A percentile compares a stretch with the other conserved stretches of the same genome.
phyloP scores from a whole-genome alignment of 164 flowering plant species.

The Liriodendron chinense region DNA sequence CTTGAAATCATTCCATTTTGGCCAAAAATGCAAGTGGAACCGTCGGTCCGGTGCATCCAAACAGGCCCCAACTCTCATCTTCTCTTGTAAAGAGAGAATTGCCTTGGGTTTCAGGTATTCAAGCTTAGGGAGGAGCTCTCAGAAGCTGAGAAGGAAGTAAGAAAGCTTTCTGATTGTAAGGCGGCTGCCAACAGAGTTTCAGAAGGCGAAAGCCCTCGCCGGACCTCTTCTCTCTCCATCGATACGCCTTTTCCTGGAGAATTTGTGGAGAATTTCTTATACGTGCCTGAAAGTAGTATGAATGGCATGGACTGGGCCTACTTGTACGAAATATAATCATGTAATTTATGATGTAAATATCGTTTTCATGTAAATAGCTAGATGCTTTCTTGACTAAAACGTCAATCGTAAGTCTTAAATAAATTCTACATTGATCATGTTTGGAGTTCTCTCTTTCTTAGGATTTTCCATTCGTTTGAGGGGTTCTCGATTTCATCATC shows the following conservation, averaged over 20 bases:
- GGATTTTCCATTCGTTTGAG: background rate
- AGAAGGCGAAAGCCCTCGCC: slow-evolving; percentile 27
- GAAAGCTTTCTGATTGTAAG: slow-evolving; percentile 26
- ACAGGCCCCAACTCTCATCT: too few relatives aligned
- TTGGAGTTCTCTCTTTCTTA: too few relatives aligned
- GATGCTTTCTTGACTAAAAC: background rate
- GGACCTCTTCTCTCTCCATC: slow-evolving; percentile 42
- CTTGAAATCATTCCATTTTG: background rate
- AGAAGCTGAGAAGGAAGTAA: slow-evolving; percentile 57
- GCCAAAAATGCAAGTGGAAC: too few relatives aligned
- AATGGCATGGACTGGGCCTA: slow-evolving; percentile 47
- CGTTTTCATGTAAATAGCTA: background rate
- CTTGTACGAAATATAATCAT: slow-evolving; percentile 15
- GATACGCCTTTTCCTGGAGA: slow-evolving; percentile 40
- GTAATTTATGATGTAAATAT: background rate
- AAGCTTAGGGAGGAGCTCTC: slow-evolving; percentile 51
- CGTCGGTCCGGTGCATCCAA: too few relatives aligned
- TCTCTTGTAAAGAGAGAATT: too few relatives aligned
- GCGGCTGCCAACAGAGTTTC: slow-evolving; percentile 21
- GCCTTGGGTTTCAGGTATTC: slow-evolving; percentile 34
- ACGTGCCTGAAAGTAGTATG: slow-evolving; percentile 22
- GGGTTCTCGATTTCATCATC: background rate
- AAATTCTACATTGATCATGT: background rate
- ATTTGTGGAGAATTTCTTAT: slow-evolving; percentile 32
- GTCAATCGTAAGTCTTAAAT: background rate